phyloP scores from a whole-genome alignment of 306 rosid genomes.

The Cucumis hystrix region DNA sequence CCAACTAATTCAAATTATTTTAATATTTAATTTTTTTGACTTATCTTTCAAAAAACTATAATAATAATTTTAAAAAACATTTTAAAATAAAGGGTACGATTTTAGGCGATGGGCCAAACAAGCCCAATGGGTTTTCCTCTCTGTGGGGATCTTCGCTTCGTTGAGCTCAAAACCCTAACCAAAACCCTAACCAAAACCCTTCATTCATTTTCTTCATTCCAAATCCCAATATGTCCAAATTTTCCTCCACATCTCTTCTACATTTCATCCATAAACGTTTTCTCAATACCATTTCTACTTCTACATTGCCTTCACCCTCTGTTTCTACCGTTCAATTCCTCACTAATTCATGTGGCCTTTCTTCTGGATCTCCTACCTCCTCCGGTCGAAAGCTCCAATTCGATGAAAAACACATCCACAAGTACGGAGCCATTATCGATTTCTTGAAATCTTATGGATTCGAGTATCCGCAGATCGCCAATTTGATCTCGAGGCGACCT shows the following conservation, averaged over 20 bases:
- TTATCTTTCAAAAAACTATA: too few relatives aligned
- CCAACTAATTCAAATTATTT: too few relatives aligned
- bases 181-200: neutral
- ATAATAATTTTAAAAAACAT: too few relatives aligned
- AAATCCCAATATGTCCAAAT: neutral
- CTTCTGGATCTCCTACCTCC: too few relatives aligned
- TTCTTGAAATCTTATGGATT: neutral
- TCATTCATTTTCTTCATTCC: neutral
- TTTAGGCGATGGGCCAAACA: too few relatives aligned
- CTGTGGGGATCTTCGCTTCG: neutral
- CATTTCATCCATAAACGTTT: neutral
- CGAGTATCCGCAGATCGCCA: constrained; percentile 1
- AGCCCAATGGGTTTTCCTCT: neutral
- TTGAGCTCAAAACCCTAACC: neutral
- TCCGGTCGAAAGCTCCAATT: neutral
- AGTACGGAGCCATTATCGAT: neutral
- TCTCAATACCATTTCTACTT: neutral
- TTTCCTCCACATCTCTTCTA: neutral
- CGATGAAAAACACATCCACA: neutral
- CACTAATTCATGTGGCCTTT: too few relatives aligned
- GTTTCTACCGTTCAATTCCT: neutral
- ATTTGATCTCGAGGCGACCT: constrained; percentile 3
- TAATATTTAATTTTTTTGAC: too few relatives aligned
- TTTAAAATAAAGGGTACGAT: too few relatives aligned
- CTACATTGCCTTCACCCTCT: neutral